Evolutionary conservation across 306 rosid species (phyloP), one percentile per base, ranked within the genome.

Genomic region (Prunus padus): DNA sequence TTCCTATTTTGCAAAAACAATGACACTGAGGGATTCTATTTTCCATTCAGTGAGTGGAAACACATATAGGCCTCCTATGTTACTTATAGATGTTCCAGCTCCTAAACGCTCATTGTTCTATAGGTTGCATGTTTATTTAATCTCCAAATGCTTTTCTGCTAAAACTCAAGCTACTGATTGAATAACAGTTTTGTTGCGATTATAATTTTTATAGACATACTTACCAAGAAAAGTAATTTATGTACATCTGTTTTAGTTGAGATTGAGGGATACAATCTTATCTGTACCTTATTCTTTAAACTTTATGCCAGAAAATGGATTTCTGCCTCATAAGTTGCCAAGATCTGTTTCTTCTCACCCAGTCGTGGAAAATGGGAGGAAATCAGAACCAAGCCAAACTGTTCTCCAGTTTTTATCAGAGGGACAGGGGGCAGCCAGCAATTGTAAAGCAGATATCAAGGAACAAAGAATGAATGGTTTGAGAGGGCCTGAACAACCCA

Each of bases 241-340:
- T 22, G 23, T 22, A 0, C 63, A 57, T 55, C 30, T 22, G 31
- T 57, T 57, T 57, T 23, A 57, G 63, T 57, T 23, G 31, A 14
- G 63, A 11, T 22, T 25, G 33, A 23, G 5, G 25, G 25, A 55
- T 20, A 55, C 26, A 20, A 57, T 67, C 25, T 67, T 67, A 22
- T 67, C 52, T 67, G 19, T n/a, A 44, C 33, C 56, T 72, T 42
- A 72, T 49, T 44, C 67, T 23, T 72, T 59, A 20, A 59, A 42
- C 40, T 73, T 73, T 57, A 19, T 45, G 45, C 62, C 77, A 73
- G 69, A 61, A 28, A 73, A 73, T 45, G 77, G 77, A 44, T 20
- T 73, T 73, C 57, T n/a, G 16, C 77, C 77, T 44, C 77, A 45
- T 45, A 73, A 73, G 44, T 25, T 73, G 26, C 46, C 56, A 30